These are phyloP conservation scores for Penicillium riverlandense DNA, from an alignment of 495 filamentous ascomycete species.

Conservation along the genomic window DNA sequence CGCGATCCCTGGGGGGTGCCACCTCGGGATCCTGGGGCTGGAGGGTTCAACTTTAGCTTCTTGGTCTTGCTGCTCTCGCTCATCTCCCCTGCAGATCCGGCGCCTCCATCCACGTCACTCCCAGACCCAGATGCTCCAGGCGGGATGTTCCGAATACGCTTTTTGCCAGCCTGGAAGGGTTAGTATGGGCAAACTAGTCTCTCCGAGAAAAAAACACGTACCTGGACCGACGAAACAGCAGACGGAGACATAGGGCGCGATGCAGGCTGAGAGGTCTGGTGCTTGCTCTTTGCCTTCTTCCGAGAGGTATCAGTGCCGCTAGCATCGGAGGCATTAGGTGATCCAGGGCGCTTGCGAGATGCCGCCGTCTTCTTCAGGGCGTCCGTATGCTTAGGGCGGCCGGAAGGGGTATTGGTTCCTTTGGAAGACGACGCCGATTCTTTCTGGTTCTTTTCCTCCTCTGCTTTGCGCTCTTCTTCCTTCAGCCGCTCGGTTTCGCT, in stretches of 20 bases:
- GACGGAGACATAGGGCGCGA: slow-evolving; percentile 48
- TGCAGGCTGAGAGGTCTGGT: slow-evolving; percentile 35
- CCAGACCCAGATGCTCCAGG: slow-evolving; percentile 51
- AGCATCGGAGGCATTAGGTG: slow-evolving; percentile 78
- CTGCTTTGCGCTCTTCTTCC: slow-evolving; percentile 66
- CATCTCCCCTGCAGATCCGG: slow-evolving; percentile 56
- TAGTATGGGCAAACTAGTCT: slow-evolving; percentile 1
- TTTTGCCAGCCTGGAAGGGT: slow-evolving; percentile 33
- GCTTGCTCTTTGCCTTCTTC: slow-evolving; percentile 79
- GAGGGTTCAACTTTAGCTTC: slow-evolving; percentile 58
- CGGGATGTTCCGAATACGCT: slow-evolving; percentile 36
- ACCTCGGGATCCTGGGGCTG: slow-evolving; percentile 38
- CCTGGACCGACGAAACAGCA: slow-evolving; percentile 22
- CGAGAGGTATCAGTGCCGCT: slow-evolving; percentile 84
- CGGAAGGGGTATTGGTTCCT: slow-evolving; percentile 68
- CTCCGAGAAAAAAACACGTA: slow-evolving; percentile 11
- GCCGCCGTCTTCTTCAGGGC: slow-evolving; percentile 48
- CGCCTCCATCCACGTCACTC: slow-evolving; percentile 75
- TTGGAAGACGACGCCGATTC: slow-evolving; percentile 58
- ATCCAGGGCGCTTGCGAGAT: slow-evolving; percentile 76
- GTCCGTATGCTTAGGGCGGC: slow-evolving; percentile 44
- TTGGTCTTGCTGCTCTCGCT: slow-evolving; percentile 65
- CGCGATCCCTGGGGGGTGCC: slow-evolving; percentile 51
- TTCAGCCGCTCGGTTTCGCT: slow-evolving; percentile 47
- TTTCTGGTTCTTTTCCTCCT: slow-evolving; percentile 51